Evolutionary conservation across 2,329 filamentous ascomycete genomes (phyloP).

Genomic region (Colletotrichum godetiae): DNA sequence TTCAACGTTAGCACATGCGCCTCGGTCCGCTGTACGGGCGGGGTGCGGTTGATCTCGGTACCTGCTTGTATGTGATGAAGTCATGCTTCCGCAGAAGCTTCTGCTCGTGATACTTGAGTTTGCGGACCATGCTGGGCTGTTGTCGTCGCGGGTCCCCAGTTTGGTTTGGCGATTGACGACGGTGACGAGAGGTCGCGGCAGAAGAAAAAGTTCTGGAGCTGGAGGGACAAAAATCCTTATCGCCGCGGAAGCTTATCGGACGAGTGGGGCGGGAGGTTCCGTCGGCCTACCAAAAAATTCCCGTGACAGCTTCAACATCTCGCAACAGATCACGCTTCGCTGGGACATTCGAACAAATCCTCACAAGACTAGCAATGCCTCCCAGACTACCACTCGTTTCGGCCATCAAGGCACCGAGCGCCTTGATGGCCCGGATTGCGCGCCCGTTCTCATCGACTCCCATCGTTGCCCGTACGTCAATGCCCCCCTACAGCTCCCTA

Average conservation of each 20-base stretch:
- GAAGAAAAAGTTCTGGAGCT: slow-evolving; percentile 25
- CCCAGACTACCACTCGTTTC: slow-evolving; percentile 48
- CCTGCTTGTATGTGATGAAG: slow-evolving; percentile 86
- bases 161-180: slow-evolving; percentile 2
- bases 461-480: slow-evolving; percentile 23
- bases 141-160: neutral
- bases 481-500: neutral
- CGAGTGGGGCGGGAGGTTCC: slow-evolving; percentile 34
- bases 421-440: slow-evolving; percentile 29
- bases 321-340: slow-evolving; percentile 29
- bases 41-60: neutral
- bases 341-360: slow-evolving; percentile 26
- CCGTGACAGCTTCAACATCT: slow-evolving; percentile 35
- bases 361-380: slow-evolving; percentile 49
- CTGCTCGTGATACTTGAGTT: slow-evolving; percentile 97
- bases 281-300: slow-evolving; percentile 35
- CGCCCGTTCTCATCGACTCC: slow-evolving; percentile 34
- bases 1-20: slow-evolving; percentile 18
- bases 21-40: neutral
- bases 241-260: slow-evolving; percentile 13
- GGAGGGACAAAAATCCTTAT: slow-evolving; percentile 34
- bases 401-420: slow-evolving; percentile 26
- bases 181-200: neutral
- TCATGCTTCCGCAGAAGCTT: slow-evolving; percentile 94
- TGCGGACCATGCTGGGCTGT: slow-evolving; percentile 80